These are phyloP conservation scores for Dothideomycetes sp. DNA, from an alignment of 2,329 filamentous ascomycete species.

Conservation along the genomic window DNA sequence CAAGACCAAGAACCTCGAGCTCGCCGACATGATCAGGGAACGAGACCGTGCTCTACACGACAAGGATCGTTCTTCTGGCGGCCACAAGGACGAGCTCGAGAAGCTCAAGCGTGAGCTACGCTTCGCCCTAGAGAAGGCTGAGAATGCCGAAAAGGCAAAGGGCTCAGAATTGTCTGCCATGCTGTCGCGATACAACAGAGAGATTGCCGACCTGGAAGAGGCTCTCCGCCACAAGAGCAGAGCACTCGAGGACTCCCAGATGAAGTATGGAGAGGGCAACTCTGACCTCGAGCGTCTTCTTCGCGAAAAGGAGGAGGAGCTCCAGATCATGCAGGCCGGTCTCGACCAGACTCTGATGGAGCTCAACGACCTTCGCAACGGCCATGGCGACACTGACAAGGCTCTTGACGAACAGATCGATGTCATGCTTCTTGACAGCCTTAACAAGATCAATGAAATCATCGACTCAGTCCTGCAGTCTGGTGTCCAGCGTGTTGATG, in stretches of 20 bases:
- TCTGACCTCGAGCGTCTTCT: slow-evolving; percentile 77
- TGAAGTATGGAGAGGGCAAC: slow-evolving; percentile 67
- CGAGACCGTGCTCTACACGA: slow-evolving; percentile 88
- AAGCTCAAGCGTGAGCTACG: slow-evolving; percentile 89
- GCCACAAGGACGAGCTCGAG: slow-evolving; percentile 85
- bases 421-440: slow-evolving; percentile 71
- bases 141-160: slow-evolving; percentile 86
- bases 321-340: slow-evolving; percentile 94
- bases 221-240: slow-evolving; percentile 77
- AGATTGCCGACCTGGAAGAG: slow-evolving; percentile 94
- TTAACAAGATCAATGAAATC: slow-evolving; percentile 92
- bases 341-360: slow-evolving; percentile 95
- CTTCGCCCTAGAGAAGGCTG: slow-evolving; percentile 80
- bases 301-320: slow-evolving; percentile 91
- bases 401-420: slow-evolving; percentile 87
- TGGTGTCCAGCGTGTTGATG: slow-evolving; percentile 86
- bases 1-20: slow-evolving; percentile 98
- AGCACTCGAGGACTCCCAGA: slow-evolving; percentile 71
- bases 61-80: slow-evolving; percentile 74
- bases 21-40: slow-evolving; percentile 97
- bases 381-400: slow-evolving; percentile 54
- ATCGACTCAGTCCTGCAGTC: slow-evolving; percentile 94
- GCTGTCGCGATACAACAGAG: slow-evolving; percentile 90
- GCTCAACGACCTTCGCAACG: slow-evolving; percentile 69
- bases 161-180: slow-evolving; percentile 90